These are phyloP conservation scores for Suillus clintonianus DNA, from an alignment of 768 basidiomycete genomes.

Conservation along the genomic window DNA sequence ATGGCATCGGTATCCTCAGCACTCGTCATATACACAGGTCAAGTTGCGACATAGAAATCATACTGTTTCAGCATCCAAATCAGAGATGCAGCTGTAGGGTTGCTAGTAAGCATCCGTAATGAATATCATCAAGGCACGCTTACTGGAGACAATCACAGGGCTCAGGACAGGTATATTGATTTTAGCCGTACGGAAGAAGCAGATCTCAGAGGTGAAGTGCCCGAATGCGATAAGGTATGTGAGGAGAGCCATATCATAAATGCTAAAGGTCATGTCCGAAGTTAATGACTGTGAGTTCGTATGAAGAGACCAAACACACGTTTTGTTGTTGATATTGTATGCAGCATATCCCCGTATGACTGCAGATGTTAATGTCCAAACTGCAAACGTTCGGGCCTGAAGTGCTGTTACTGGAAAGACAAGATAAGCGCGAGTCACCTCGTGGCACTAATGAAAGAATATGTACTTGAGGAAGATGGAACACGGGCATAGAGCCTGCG, in stretches of 20 bases:
- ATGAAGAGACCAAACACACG: constrained; percentile 49
- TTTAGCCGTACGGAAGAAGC: constrained; percentile 79
- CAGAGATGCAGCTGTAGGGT: constrained; percentile 56
- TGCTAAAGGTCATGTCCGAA: constrained; percentile 41
- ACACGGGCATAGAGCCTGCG: constrained; percentile 68
- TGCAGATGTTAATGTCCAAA: constrained; percentile 89
- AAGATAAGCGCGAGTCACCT: background rate
- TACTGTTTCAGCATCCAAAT: constrained; percentile 89
- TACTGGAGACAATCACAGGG: constrained; percentile 86
- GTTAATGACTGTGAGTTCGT: constrained; percentile 8
- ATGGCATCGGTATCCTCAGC: background rate
- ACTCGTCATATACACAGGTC: constrained; percentile 5
- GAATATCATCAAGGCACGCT: constrained; percentile 31
- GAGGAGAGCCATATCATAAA: constrained; percentile 87
- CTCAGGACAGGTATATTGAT: constrained; percentile 60
- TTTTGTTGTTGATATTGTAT: constrained; percentile 81
- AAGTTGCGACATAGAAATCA: constrained; percentile 67
- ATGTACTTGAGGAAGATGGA: constrained; percentile 40
- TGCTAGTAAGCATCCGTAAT: constrained; percentile 14
- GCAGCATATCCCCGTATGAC: constrained; percentile 85
- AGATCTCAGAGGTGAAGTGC: constrained; percentile 85
- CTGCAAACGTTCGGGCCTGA: constrained; percentile 86
- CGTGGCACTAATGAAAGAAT: background rate
- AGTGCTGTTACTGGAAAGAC: constrained; percentile 70
- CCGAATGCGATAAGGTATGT: constrained; percentile 89